Conservation (phyloP, 1,284 basidiomycete species). For the Cryptococcus sp. region DNA sequence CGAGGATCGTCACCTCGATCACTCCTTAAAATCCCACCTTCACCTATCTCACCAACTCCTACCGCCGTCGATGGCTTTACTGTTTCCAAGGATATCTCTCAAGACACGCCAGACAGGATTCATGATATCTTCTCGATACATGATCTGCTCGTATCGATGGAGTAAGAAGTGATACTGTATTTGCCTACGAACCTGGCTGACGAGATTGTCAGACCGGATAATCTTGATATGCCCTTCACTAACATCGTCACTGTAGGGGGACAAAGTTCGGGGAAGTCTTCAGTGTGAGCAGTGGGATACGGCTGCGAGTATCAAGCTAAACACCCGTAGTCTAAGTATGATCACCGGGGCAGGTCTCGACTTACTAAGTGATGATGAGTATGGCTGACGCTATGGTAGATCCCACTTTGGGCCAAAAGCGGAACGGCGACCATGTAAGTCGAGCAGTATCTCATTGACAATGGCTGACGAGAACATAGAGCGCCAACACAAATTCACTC, state of each 20-base stretch:
- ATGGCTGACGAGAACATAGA: slow-evolving; percentile 4
- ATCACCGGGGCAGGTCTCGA: background rate
- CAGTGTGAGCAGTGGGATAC: slow-evolving; percentile 15
- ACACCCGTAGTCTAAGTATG: background rate
- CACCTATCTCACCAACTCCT: too few relatives aligned
- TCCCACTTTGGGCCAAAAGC: slow-evolving; percentile 12
- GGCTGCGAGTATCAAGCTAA: background rate
- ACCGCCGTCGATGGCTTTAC: background rate
- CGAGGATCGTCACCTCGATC: background rate
- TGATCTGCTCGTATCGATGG: background rate
- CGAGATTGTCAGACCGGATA: background rate
- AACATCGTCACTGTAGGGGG: slow-evolving; percentile 19
- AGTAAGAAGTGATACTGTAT: background rate
- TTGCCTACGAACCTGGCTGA: background rate
- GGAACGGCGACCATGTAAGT: slow-evolving; percentile 19
- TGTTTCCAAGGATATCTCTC: background rate
- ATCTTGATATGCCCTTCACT: slow-evolving; percentile 5
- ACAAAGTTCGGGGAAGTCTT: slow-evolving; percentile 28
- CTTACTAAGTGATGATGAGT: background rate
- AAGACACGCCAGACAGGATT: background rate
- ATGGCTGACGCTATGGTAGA: background rate
- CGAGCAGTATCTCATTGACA: background rate
- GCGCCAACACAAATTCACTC: slow-evolving; percentile 22
- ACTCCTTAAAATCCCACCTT: background rate
- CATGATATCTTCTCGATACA: background rate